phyloP scores from a whole-genome alignment of 768 basidiomycete species.

The Porpolomopsis calyptriformis region DNA sequence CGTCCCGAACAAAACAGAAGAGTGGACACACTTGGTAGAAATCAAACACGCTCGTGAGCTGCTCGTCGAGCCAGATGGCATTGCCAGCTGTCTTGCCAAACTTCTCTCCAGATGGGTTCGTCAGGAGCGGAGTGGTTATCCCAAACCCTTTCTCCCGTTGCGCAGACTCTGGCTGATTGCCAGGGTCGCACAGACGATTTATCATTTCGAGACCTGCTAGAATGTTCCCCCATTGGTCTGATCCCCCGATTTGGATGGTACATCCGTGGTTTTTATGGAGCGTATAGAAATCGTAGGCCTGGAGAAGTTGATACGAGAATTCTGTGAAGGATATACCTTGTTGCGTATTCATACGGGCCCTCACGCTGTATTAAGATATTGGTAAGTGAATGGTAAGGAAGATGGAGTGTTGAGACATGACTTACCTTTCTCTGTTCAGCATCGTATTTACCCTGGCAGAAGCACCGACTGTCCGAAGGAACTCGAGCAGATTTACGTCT shows the following conservation, averaged over 20 bases:
- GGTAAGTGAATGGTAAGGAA: background rate
- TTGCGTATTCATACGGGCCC: constrained; percentile 63
- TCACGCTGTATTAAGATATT: constrained; percentile 58
- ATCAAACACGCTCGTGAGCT: constrained; percentile 76
- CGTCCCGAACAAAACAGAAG: background rate
- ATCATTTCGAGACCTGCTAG: constrained; percentile 89
- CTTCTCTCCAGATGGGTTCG: constrained; percentile 83
- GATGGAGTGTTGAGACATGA: background rate
- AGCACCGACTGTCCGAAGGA: constrained; percentile 72
- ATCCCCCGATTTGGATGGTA: constrained; percentile 86
- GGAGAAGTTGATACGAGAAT: constrained; percentile 93
- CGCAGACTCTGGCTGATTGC: background rate
- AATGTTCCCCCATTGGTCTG: constrained; percentile 99
- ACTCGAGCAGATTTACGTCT: constrained; percentile 65
- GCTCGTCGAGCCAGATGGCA: constrained; percentile 79
- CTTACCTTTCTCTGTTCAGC: constrained; percentile 81
- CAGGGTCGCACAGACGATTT: constrained; percentile 33
- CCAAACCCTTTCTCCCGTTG: constrained; percentile 44
- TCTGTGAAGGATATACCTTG: constrained; percentile 97
- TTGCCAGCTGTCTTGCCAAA: constrained; percentile 97
- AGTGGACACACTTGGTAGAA: constrained; percentile 72
- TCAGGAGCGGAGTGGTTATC: constrained; percentile 88
- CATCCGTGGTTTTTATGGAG: constrained; percentile 59
- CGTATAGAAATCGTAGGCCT: constrained; percentile 89
- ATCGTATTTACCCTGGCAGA: constrained; percentile 79